phyloP scores from a whole-genome alignment of 2,329 filamentous ascomycete genomes.

The Pyrenophora teres region DNA sequence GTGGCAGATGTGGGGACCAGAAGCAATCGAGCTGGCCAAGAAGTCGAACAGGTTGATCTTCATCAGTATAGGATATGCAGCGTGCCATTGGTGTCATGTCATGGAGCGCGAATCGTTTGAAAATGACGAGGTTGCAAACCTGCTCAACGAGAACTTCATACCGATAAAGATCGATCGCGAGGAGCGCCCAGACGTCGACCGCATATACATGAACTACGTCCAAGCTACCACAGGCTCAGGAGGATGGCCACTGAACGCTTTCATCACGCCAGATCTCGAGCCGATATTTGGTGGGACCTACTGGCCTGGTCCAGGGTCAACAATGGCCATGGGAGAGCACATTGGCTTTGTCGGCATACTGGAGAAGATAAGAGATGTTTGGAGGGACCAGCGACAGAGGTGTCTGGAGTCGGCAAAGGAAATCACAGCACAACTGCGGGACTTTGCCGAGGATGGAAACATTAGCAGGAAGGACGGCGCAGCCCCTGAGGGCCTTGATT shows the following conservation, averaged over 20 bases:
- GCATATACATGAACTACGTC: conserved; percentile 98
- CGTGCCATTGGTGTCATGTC: conserved; percentile 90
- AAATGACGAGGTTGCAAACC: conserved; percentile 75
- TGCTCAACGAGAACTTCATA: conserved; percentile 86
- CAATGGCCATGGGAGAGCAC: conserved; percentile 55
- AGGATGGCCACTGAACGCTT: conserved; percentile 96
- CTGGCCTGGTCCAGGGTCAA: conserved; percentile 80
- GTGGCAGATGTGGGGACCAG: conserved; percentile 87
- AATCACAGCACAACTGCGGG: conserved; percentile 77
- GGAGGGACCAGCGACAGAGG: conserved; percentile 81
- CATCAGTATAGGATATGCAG: conserved; percentile 90
- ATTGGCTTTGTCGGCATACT: conserved; percentile 84
- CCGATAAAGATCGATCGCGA: conserved; percentile 93
- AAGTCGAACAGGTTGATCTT: conserved; percentile 87
- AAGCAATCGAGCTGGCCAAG: conserved; percentile 76
- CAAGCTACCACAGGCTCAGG: conserved; percentile 88
- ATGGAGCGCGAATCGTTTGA: conserved; percentile 93
- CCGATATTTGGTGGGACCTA: conserved; percentile 97
- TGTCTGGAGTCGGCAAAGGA: conserved; percentile 83
- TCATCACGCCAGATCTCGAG: conserved; percentile 88
- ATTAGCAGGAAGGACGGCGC: conserved; percentile 54
- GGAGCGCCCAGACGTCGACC: conserved; percentile 89
- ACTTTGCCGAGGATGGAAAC: conserved; percentile 88
- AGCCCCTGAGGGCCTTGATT: conserved; percentile 73
- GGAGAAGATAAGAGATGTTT: conserved; percentile 73